Evolutionary conservation across 2,329 filamentous ascomycete species (phyloP).

Genomic region (Diaporthe nobilis): DNA sequence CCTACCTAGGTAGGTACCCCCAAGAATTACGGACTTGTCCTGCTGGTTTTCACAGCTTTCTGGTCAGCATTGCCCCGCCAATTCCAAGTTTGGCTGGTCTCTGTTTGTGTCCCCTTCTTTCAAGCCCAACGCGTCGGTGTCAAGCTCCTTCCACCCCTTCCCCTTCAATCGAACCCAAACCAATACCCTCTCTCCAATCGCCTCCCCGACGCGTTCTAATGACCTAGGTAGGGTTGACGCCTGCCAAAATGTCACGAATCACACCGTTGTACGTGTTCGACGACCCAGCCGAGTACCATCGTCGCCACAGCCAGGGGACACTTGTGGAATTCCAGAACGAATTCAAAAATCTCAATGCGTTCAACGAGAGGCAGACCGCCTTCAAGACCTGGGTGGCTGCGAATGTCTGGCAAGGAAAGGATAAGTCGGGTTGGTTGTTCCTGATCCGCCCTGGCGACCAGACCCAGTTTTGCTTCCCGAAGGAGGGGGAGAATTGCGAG

Average conservation of each 20-base stretch:
- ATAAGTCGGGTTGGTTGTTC: constrained; percentile 39
- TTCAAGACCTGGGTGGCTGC: constrained; percentile 39
- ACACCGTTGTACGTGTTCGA: constrained; percentile 38
- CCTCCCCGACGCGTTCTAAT: neutral
- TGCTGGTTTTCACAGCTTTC: neutral
- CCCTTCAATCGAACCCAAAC: neutral
- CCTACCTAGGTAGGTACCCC: too few relatives aligned
- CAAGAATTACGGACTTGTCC: neutral
- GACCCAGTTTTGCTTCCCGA: constrained; percentile 34
- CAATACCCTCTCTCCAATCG: neutral
- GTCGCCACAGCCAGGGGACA: constrained; percentile 38
- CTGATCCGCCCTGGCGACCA: constrained; percentile 37
- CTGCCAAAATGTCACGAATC: constrained; percentile 25
- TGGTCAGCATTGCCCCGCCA: neutral
- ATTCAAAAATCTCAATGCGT: constrained; percentile 32
- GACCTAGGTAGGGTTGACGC: neutral
- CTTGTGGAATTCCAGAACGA: constrained; percentile 37
- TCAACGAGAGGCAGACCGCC: constrained; percentile 32
- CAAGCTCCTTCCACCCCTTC: neutral
- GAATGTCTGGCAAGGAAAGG: constrained; percentile 25
- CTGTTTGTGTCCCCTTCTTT: too few relatives aligned
- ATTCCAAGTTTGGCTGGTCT: neutral
- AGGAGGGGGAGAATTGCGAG: constrained; percentile 40
- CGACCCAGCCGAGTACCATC: constrained; percentile 36
- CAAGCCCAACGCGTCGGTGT: neutral